phyloP scores from a whole-genome alignment of 1,284 basidiomycete species.

The Termitomyces sp. region DNA sequence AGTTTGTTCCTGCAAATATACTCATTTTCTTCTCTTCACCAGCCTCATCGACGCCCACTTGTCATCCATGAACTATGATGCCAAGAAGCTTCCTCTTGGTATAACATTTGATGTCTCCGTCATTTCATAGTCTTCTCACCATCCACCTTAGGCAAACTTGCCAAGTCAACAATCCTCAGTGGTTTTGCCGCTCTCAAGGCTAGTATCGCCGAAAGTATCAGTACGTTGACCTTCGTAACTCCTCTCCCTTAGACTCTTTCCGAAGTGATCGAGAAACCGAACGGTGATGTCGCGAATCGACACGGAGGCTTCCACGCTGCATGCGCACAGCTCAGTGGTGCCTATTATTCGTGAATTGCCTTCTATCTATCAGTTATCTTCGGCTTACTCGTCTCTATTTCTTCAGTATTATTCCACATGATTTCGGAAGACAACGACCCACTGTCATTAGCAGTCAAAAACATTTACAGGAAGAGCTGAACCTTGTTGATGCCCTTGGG shows the following conservation, averaged over 20 bases:
- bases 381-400: neutral
- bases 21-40: neutral
- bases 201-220: neutral
- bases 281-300: slow-evolving; percentile 32
- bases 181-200: slow-evolving; percentile 59
- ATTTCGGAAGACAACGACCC: slow-evolving; percentile 50
- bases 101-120: slow-evolving; percentile 8
- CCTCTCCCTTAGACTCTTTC: slow-evolving; percentile 38
- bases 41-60: slow-evolving; percentile 54
- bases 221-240: neutral
- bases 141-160: slow-evolving; percentile 42
- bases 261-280: slow-evolving; percentile 46
- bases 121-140: neutral
- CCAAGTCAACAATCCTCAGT: slow-evolving; percentile 50
- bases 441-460: slow-evolving; percentile 36
- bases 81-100: slow-evolving; percentile 63
- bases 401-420: slow-evolving; percentile 55
- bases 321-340: slow-evolving; percentile 42
- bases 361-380: neutral
- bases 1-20: neutral
- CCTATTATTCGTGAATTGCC: slow-evolving; percentile 50
- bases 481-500: slow-evolving; percentile 60
- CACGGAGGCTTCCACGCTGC: slow-evolving; percentile 36
- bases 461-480: slow-evolving; percentile 52
- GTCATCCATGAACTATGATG: slow-evolving; percentile 69